Evolutionary conservation across 345 rosid genomes (phyloP), one percentile per base, ranked within the genome.

Genomic region (Salix udensis): DNA sequence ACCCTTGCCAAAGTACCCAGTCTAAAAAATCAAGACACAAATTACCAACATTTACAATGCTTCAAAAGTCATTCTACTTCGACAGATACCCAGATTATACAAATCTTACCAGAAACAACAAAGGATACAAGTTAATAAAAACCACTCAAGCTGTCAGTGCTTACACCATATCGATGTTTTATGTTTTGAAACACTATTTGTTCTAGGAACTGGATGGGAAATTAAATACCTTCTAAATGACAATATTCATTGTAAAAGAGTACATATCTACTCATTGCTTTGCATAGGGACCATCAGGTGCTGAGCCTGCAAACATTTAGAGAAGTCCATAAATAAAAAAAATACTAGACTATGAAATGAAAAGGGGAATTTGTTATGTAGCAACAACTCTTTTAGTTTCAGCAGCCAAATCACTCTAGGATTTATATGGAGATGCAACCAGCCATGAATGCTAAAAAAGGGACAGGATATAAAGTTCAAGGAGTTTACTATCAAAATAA

Each of bases 221-320:
- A 70, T 71, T 80, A n/a, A 80, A 70, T 70, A 30, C 74, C 21
- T 42, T 72, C 40, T 53, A 65, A 55, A 21, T 65, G 40, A 60
- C 64, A 53, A 60, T 70, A 65, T 67, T 65, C n/a, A 30, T 34
- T 39, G 66, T 62, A 36, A 23, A n/a, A n/a, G 55, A 66, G 67
- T 31, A n/a, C 23, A 48, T 65, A n/a, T 26, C 77, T 88, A 86
- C 76, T 92, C 91, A 18, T 84, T 72, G 77, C 88, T 88, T 71
- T 86, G 94, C 92, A 85, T 89, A 12, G 87, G 92, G 82, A 86
- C 86, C 86, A 88, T 86, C 86, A 87, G 68, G 84, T 90, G 92
- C 77, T 85, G 93, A 62, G 75, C 90, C 93, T 94, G 85, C 72
- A 62, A 58, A 53, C 42, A 28, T 39, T 36, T 44, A 50, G 24